Evolutionary conservation across 176 grass and related monocot species (phyloP).

Genomic region (Cenchrus fungigraminus): DNA sequence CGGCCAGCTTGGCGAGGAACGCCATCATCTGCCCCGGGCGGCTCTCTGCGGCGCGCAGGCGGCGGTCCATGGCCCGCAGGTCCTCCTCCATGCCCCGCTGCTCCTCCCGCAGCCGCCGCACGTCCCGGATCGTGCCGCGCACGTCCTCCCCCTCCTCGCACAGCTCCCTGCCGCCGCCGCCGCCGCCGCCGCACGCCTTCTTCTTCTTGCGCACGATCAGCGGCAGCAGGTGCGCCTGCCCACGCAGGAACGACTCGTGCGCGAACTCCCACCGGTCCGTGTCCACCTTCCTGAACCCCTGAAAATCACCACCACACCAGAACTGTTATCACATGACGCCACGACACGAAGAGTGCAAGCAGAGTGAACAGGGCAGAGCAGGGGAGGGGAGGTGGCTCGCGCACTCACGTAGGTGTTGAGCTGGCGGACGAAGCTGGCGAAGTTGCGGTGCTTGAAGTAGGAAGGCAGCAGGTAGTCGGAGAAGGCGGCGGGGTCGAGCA

Average conservation of each 20-base stretch:
- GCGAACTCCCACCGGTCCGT: constrained; percentile 72
- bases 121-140: constrained; percentile 50
- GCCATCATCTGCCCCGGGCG: constrained; percentile 61
- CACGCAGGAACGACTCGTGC: constrained; percentile 61
- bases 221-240: constrained; percentile 56
- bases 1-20: constrained; percentile 60
- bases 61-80: constrained; percentile 52
- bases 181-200: constrained; percentile 1
- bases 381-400: neutral
- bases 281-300: constrained; percentile 66
- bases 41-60: constrained; percentile 50
- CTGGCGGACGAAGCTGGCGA: constrained; percentile 93
- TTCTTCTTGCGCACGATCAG: constrained; percentile 63
- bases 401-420: constrained; percentile 85
- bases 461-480: constrained; percentile 60
- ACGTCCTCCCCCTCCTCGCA: constrained; percentile 53
- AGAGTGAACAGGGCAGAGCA: neutral
- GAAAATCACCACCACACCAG: neutral
- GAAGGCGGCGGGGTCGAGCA: constrained; percentile 61
- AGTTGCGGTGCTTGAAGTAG: constrained; percentile 98
- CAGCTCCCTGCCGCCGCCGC: constrained; percentile 8
- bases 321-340: neutral
- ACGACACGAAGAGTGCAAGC: neutral
- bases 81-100: constrained; percentile 51
- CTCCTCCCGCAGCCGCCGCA: constrained; percentile 56